A percentile compares a stretch with the other conserved stretches of the same genome.
These are phyloP conservation scores for Oidiodendron maius DNA, from an alignment of 495 filamentous ascomycete species.

Conservation along the genomic window DNA sequence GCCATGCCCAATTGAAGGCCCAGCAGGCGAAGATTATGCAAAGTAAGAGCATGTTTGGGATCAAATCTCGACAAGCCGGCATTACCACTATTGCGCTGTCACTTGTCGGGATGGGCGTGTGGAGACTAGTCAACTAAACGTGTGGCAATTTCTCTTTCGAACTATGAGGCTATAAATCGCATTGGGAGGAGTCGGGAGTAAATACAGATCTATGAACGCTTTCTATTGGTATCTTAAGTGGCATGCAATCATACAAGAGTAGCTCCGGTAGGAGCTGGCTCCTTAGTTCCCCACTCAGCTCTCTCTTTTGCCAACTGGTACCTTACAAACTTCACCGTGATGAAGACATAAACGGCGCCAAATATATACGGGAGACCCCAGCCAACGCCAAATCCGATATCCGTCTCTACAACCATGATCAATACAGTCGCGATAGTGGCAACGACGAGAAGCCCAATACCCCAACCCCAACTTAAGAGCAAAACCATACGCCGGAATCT, in stretches of 20 bases:
- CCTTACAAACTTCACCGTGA: conserved; percentile 5
- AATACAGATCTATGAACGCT: background rate
- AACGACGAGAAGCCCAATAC: conserved; percentile 6
- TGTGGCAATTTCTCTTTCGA: background rate
- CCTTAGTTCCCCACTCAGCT: conserved; percentile 11
- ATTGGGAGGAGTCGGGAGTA: background rate
- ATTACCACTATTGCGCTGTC: conserved; percentile 65
- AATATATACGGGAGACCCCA: conserved; percentile 16
- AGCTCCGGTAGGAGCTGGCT: background rate
- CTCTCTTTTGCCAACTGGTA: conserved; percentile 6
- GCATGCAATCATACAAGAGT: conserved; percentile 1
- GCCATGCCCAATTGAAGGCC: conserved; percentile 65
- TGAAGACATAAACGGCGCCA: background rate
- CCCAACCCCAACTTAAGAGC: conserved; percentile 10
- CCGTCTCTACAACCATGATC: conserved; percentile 10
- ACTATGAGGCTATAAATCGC: background rate
- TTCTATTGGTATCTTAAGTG: conserved; percentile 4
- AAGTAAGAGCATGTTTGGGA: conserved; percentile 68
- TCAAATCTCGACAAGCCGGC: conserved; percentile 63
- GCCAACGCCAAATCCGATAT: conserved; percentile 17
- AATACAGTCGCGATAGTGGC: conserved; percentile 9
- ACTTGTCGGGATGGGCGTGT: conserved; percentile 63
- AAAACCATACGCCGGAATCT: conserved; percentile 13
- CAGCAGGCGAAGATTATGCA: conserved; percentile 64
- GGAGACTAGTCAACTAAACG: conserved; percentile 24